phyloP scores from a whole-genome alignment of 225 moss, liverwort and hornwort species.

The Asterella californica region DNA sequence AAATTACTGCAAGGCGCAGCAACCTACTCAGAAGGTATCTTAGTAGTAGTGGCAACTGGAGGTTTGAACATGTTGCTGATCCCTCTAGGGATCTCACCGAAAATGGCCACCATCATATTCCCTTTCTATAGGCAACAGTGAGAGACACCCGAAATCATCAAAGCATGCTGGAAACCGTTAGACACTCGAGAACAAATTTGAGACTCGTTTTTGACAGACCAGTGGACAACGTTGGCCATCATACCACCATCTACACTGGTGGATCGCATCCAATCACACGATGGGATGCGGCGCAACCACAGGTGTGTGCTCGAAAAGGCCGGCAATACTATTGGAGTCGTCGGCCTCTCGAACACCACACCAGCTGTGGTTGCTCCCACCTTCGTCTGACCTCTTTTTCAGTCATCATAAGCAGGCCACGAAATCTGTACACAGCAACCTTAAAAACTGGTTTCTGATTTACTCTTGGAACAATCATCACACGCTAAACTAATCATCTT shows the following conservation, averaged over 20 bases:
- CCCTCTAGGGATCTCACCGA: not conserved
- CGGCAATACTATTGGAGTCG: not conserved
- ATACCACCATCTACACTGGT: slow-evolving; percentile 1
- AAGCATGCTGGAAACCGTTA: not conserved
- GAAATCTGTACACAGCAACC: slow-evolving; percentile 29
- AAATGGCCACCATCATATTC: slow-evolving; percentile 5
- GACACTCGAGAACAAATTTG: not conserved
- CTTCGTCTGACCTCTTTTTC: slow-evolving; percentile 1
- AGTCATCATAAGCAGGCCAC: not conserved
- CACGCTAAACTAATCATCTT: slow-evolving; percentile 40
- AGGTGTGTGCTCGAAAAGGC: not conserved
- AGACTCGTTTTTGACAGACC: not conserved
- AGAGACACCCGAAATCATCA: not conserved
- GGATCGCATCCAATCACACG: not conserved
- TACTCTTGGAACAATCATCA: not conserved
- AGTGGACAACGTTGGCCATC: not conserved
- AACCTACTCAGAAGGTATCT: slow-evolving; percentile 3
- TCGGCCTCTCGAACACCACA: not conserved
- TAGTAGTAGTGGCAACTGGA: not conserved
- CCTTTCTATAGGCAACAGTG: not conserved
- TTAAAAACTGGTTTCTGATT: slow-evolving; percentile 1
- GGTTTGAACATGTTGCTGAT: not conserved
- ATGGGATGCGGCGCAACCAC: not conserved
- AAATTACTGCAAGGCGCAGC: slow-evolving; percentile 8
- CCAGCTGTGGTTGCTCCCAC: not conserved